Conservation (phyloP, 495 filamentous ascomycete genomes). For the Staphylotrichum longicolle region DNA sequence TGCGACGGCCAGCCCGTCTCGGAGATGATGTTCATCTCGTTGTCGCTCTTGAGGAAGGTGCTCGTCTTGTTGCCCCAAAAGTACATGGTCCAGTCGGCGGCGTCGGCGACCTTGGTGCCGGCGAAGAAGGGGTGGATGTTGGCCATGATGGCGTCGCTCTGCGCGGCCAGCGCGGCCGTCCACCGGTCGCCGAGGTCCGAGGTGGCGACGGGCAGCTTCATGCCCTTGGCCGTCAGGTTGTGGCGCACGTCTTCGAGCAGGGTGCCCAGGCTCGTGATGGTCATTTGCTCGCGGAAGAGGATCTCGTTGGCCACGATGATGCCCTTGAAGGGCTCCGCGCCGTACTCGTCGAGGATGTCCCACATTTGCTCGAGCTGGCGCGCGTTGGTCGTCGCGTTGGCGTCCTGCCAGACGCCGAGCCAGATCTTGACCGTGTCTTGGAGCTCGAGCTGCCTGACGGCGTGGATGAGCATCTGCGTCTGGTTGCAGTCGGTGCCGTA, state of each 20-base stretch:
- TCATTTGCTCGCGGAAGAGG: constrained; percentile 75
- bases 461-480: constrained; percentile 88
- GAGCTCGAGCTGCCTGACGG: constrained; percentile 70
- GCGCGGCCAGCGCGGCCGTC: constrained; percentile 61
- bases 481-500: constrained; percentile 99
- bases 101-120: constrained; percentile 64
- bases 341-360: constrained; percentile 68
- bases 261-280: constrained; percentile 58
- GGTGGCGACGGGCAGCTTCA: constrained; percentile 77
- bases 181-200: constrained; percentile 90
- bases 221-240: constrained; percentile 64
- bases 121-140: constrained; percentile 98
- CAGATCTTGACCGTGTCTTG: constrained; percentile 79
- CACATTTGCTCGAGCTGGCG: constrained; percentile 82
- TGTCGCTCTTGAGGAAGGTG: constrained; percentile 53
- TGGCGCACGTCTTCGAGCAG: constrained; percentile 65
- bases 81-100: constrained; percentile 76
- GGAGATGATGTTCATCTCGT: constrained; percentile 67
- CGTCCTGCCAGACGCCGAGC: constrained; percentile 93
- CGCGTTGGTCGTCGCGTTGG: constrained; percentile 76
- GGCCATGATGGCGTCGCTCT: constrained; percentile 87
- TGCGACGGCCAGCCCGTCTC: constrained; percentile 91
- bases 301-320: constrained; percentile 95
- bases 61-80: constrained; percentile 77
- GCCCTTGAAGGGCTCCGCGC: constrained; percentile 69